A percentile compares a stretch with the other conserved stretches of the same genome.
Conservation (phyloP, 495 filamentous ascomycete species). For the Penicillium longicatenatum region DNA sequence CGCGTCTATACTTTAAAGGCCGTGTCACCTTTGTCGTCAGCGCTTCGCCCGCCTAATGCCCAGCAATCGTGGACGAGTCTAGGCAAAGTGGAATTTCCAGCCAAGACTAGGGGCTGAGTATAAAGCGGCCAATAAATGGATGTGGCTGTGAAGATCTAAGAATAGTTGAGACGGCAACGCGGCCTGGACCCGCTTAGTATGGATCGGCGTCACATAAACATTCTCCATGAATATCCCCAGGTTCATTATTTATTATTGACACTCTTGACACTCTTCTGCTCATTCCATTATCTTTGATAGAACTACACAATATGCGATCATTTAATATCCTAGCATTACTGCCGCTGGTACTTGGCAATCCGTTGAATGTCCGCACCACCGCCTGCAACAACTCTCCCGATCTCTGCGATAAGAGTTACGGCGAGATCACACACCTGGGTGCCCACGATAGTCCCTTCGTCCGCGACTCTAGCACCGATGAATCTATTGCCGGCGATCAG, state of each 20-base stretch:
- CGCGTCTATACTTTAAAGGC: constrained; percentile 1
- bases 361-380: constrained; percentile 34
- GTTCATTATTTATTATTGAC: constrained; percentile 3
- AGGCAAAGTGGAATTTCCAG: background rate
- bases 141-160: constrained; percentile 26
- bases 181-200: constrained; percentile 29
- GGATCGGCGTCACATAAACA: constrained; percentile 21
- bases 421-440: constrained; percentile 63
- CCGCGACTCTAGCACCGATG: constrained; percentile 49
- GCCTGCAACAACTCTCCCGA: constrained; percentile 65
- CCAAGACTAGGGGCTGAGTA: background rate
- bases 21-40: constrained; percentile 4
- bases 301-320: constrained; percentile 31
- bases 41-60: constrained; percentile 1
- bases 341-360: constrained; percentile 32
- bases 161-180: constrained; percentile 43
- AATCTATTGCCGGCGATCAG: constrained; percentile 65
- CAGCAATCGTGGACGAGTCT: background rate
- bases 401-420: constrained; percentile 60
- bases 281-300: background rate
- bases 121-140: background rate
- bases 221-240: constrained; percentile 12
- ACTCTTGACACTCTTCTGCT: background rate
- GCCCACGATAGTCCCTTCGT: constrained; percentile 67
- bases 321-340: constrained; percentile 34